Evolutionary conservation across 2,329 filamentous ascomycete species (phyloP), one percentile per base, ranked within the genome.

Genomic region (Fusarium odoratissimum): DNA sequence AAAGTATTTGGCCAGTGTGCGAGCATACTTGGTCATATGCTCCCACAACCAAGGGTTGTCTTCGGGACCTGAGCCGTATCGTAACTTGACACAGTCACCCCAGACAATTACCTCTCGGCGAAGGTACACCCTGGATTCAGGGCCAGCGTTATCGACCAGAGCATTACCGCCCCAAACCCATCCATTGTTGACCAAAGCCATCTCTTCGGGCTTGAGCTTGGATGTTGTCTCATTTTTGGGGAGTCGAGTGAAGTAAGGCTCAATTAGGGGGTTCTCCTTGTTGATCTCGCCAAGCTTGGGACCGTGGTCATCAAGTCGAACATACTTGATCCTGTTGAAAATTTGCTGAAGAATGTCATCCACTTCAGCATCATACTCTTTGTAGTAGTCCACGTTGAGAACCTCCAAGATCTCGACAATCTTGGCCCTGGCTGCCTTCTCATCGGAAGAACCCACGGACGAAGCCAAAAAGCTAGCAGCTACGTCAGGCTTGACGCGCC

Each of bases 101-200:
- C 96, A 99, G 35, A 98, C 93, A 75, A 99, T 98, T 68, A 99
- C 94, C 82, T 99, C 95, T 75, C 96, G 90, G 58, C 94, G 90
- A n/a, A 99, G 88, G 79, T 99, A 99, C n/a, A 95, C 95, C 62
- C 92, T 91, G 13, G 95, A 97, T 51, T 93, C 87, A 0, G 95
- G 92, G 0, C 97, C 97, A 35, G 96, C 96, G 78, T 98, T 96
- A 83, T 99, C 96, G 46, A 94, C 88, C 82, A 98, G 89, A 3
- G 96, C 95, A 83, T 98, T 97, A 10, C 95, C 95, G 65, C 94
- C 95, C 96, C 96, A 99, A 13, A 99, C 95, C 96, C 96, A 99
- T 46, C 96, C 96, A 79, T 99, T 99, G 83, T 98, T 98, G 44
- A 92, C 95, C 57, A 99, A 84, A 5, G 94, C 93, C 49, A 97